Evolutionary conservation across 2,329 filamentous ascomycete species (phyloP).

Genomic region (Fusarium staphyleae): DNA sequence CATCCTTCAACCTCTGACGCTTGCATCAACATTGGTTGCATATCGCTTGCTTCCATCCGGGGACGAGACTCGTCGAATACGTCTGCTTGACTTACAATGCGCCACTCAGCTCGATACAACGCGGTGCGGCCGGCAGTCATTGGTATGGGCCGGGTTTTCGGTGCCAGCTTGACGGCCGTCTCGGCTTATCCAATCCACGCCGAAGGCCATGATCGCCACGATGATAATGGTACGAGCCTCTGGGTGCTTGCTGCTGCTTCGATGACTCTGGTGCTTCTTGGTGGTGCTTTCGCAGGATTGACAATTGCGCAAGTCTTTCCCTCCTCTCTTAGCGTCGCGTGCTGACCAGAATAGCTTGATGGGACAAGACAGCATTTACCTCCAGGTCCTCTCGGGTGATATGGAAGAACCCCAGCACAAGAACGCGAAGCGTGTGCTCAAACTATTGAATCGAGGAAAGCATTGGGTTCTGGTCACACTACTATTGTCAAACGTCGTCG

Average conservation of each 20-base stretch:
- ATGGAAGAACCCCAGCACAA: conserved; percentile 84
- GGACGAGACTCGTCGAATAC: conserved; percentile 5
- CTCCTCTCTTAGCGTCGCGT: conserved; percentile 23
- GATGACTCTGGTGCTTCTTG: conserved; percentile 80
- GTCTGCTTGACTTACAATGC: conserved; percentile 34
- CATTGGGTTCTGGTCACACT: conserved; percentile 98
- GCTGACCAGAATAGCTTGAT: conserved; percentile 55
- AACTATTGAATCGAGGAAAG: conserved; percentile 84
- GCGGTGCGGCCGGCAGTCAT: conserved; percentile 58
- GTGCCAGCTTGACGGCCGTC: conserved; percentile 57
- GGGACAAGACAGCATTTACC: conserved; percentile 91
- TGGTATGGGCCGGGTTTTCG: conserved; percentile 59
- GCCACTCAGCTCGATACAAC: conserved; percentile 46
- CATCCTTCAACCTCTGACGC: neutral
- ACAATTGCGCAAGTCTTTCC: conserved; percentile 75
- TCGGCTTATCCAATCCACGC: conserved; percentile 55
- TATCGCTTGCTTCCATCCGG: conserved; percentile 4
- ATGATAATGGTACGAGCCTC: conserved; percentile 67
- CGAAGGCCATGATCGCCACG: conserved; percentile 55
- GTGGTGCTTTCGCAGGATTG: conserved; percentile 92
- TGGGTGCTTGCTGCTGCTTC: conserved; percentile 86
- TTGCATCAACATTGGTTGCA: conserved; percentile 4
- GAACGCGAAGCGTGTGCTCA: conserved; percentile 82
- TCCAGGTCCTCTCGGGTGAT: conserved; percentile 91
- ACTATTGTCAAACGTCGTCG: conserved; percentile 94